Evolutionary conservation across 495 filamentous ascomycete species (phyloP).

Genomic region (Pyronema domesticum): DNA sequence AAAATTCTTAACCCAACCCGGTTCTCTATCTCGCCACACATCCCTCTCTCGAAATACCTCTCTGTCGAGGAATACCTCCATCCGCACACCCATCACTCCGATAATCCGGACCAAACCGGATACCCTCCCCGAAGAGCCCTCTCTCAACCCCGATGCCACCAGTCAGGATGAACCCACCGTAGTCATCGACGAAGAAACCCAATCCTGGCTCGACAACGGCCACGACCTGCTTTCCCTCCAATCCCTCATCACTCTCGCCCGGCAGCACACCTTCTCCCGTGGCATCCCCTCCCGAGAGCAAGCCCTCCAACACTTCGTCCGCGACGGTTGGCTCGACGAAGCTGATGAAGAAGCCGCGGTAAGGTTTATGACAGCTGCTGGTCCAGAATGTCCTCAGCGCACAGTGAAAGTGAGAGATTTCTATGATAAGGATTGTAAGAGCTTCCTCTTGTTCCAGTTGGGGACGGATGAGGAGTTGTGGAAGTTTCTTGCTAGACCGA

Average conservation of each 20-base stretch:
- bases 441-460: conserved; percentile 1
- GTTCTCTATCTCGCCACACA: too few species aligned
- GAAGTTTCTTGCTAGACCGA: conserved; percentile 4
- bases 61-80: background rate
- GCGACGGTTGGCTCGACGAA: background rate
- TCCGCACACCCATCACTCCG: background rate
- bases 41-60: too few species aligned
- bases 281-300: background rate
- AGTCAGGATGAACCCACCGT: background rate
- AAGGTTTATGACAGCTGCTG: background rate
- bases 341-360: background rate
- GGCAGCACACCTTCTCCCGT: background rate
- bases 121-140: too few species aligned
- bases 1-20: background rate
- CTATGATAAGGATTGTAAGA: conserved; percentile 4
- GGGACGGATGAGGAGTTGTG: conserved; percentile 4
- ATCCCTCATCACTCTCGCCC: background rate
- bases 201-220: background rate
- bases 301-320: background rate
- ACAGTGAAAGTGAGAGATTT: conserved; percentile 5
- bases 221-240: background rate
- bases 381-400: background rate
- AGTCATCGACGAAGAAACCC: background rate
- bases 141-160: background rate
- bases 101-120: background rate